Evolutionary conservation across 2,329 filamentous ascomycete genomes (phyloP), one percentile per base, ranked within the genome.

Genomic region (Thelonectria blattea): DNA sequence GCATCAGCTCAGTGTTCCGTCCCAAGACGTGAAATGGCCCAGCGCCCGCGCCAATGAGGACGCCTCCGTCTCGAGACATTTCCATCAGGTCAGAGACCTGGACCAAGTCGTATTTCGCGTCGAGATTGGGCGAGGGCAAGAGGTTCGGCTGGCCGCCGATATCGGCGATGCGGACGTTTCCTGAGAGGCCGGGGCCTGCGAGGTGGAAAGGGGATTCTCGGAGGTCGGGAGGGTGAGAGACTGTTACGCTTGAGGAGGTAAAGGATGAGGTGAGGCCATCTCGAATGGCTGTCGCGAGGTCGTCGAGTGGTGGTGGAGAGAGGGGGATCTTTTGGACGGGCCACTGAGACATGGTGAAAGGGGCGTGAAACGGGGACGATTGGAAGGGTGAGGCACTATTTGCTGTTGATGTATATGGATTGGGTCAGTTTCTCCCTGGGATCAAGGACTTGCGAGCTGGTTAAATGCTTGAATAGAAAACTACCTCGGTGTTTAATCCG

Each of bases 141-240:
- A 81, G 72, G 58, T 81, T 78, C 1, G 73, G 67, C 22, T 77
- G 77, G 0, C 79, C 80, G 5, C 80, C 80, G 18, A 82, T 68
- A 49, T 82, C 80, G 15, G 76, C 78, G 5, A 81, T 71, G 39
- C 71, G 71, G 32, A 74, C 69, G 3, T 72, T 71, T 1, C 80
- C 79, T 5, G 68, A 74, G 9, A 82, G 71, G 0, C 80, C 80
- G 2, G 71, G 54, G 4, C 73, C 71, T 1, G 78, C 75, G 6
- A 81, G 72, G 45, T 72, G 51, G 54, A 76, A 81, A 0, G 78
- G 78, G 1, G 73, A 24, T 17, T 69, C 12, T 2, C 73, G 71
- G 5, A 81, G 74, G 57, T 81, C 76, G 8, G 78, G 75, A 48
- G 73, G 76, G 4, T 50, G 15, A 14, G 68, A 65, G 42, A 77